Evolutionary conservation across 306 rosid species (phyloP).

Genomic region (Pyrus betulifolia): DNA sequence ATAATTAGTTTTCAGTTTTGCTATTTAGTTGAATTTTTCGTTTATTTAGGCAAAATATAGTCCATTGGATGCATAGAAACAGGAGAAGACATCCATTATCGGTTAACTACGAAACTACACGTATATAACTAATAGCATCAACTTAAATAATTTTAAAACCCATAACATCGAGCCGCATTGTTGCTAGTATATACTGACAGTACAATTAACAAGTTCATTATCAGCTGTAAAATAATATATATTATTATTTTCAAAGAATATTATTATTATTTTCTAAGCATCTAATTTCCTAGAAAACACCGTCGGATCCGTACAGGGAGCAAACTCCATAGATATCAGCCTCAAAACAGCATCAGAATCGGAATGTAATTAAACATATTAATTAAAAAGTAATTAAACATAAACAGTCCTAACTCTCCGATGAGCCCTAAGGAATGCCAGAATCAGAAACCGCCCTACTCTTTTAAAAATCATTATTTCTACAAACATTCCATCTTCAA

Average conservation of each 20-base stretch:
- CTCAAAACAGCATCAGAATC: not conserved
- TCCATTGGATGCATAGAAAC: too few relatives aligned
- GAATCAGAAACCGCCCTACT: not conserved
- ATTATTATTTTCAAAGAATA: not conserved
- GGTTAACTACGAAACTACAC: too few relatives aligned
- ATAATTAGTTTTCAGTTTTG: too few relatives aligned
- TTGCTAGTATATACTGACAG: too few relatives aligned
- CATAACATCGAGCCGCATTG: too few relatives aligned
- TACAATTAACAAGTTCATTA: not conserved
- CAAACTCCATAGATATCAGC: slow-evolving; percentile 1
- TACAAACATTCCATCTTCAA: not conserved
- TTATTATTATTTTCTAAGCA: not conserved
- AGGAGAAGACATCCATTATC: fast-evolving
- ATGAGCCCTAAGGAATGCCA: slow-evolving; percentile 5
- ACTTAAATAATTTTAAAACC: too few relatives aligned
- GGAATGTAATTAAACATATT: not conserved
- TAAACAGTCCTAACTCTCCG: slow-evolving; percentile 4
- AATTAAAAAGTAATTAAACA: not conserved
- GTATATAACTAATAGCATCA: too few relatives aligned
- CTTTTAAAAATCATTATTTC: not conserved
- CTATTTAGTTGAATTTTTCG: too few relatives aligned
- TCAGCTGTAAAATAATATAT: not conserved
- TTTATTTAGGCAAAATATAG: too few relatives aligned
- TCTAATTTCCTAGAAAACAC: slow-evolving; percentile 2
- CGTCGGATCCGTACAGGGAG: slow-evolving; percentile 5